Evolutionary conservation across 1,139 yeast species (phyloP), one percentile per base, ranked within the genome.

Genomic region (Suzukiozyma palmioleophila): DNA sequence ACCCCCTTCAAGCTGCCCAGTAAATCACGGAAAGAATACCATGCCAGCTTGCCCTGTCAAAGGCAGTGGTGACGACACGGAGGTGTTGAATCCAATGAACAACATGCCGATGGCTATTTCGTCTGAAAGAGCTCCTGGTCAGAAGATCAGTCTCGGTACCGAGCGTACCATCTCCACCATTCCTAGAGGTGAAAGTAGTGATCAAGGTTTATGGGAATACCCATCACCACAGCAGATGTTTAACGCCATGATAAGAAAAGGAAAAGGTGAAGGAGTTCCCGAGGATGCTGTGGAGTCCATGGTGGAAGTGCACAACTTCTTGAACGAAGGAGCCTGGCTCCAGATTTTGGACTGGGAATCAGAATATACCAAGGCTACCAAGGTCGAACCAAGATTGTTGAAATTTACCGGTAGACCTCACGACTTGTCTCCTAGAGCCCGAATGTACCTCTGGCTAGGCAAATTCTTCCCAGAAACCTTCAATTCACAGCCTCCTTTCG

Each of bases 181-280:
- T 43, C 98, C 99, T 14, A 75, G 88, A 48, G 97, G 97, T 21
- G 77, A 73, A 29, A 57, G 62, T n/a, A 69, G 66, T 3, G 74
- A 67, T 21, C 77, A 77, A 45, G 90, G 95, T 0, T 79, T 82
- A 35, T 92, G 99, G 99, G 98, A 92, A 60, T 92, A 94, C 59
- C 99, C 99, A 2, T 88, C 96, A 2, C 98, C 99, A 1, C 98
- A 92, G 60, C 98, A 92, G 59, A 94, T 92, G 98, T 80, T 89
- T 48, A 90, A 90, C 57, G 99, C 99, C 21, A 92, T 92, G 97
- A 67, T 89, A 33, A 78, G 92, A 48, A 92, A 92, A 64, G 96
- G 97, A 11, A 89, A 89, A 54, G 87, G 82, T 25, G 84, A 84
- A 35, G 87, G 80, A 21, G 77, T 92, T 31, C 94, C 94, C 2